These are phyloP conservation scores for Ceraceosorus guamensis DNA, from an alignment of 1,284 basidiomycete genomes.

Conservation along the genomic window DNA sequence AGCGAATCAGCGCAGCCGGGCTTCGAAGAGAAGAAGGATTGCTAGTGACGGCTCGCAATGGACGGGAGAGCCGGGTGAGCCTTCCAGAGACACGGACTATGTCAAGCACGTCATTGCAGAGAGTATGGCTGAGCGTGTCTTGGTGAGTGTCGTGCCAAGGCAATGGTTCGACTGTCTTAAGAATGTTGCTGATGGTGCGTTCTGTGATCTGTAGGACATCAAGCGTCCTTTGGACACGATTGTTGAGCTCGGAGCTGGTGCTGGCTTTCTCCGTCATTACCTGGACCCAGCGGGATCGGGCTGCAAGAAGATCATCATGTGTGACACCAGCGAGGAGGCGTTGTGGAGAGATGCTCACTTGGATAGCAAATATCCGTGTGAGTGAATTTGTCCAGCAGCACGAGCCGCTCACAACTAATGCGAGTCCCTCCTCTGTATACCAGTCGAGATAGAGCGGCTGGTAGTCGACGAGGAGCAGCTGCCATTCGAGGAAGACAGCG, in stretches of 20 bases:
- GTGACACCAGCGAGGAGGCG: conserved; percentile 63
- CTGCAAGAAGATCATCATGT: conserved; percentile 66
- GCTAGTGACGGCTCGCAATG: conserved; percentile 22
- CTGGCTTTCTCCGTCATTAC: conserved; percentile 82
- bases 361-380: conserved; percentile 23
- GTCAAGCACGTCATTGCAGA: conserved; percentile 83
- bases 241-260: conserved; percentile 86
- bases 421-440: not conserved
- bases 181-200: not conserved
- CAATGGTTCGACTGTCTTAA: not conserved
- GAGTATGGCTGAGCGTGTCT: conserved; percentile 76
- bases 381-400: too few species aligned
- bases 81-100: conserved; percentile 80
- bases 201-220: conserved; percentile 66
- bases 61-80: conserved; percentile 23
- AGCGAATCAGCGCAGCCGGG: conserved; percentile 68
- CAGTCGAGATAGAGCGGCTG: conserved; percentile 35
- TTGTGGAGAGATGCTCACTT: conserved; percentile 30
- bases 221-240: conserved; percentile 73
- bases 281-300: conserved; percentile 64
- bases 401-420: not conserved
- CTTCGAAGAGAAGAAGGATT: conserved; percentile 59
- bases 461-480: conserved; percentile 43
- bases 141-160: conserved; percentile 54
- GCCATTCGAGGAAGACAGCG: conserved; percentile 62